Percentiles rank a stretch among this genome's conserved stretches.
Evolutionary conservation across 495 filamentous ascomycete species (phyloP).

Genomic region (Beverwykella pulmonaria): DNA sequence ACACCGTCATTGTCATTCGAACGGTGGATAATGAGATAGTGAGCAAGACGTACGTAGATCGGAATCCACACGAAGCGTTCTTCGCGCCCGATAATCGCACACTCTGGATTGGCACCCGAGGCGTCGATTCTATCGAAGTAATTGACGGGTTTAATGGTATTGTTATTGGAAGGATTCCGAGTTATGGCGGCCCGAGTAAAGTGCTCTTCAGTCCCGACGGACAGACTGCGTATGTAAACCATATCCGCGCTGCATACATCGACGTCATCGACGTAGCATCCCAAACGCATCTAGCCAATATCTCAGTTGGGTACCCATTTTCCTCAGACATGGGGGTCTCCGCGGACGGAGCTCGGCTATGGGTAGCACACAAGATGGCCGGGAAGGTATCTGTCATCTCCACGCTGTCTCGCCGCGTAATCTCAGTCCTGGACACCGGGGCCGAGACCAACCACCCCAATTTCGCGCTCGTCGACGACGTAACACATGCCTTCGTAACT

Average conservation of each 20-base stretch:
- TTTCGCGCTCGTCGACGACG: slow-evolving; percentile 34
- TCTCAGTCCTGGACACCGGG: slow-evolving; percentile 35
- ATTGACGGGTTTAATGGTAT: slow-evolving; percentile 34
- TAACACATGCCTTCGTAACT: slow-evolving; percentile 33
- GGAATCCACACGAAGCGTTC: slow-evolving; percentile 39
- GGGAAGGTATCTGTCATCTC: slow-evolving; percentile 34
- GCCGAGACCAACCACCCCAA: slow-evolving; percentile 38
- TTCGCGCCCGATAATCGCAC: slow-evolving; percentile 37
- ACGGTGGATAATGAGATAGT: slow-evolving; percentile 31
- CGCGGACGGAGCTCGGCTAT: slow-evolving; percentile 32
- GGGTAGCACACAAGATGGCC: slow-evolving; percentile 39
- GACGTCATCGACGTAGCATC: slow-evolving; percentile 31
- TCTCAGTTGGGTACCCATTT: slow-evolving; percentile 35
- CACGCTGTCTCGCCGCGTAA: background rate
- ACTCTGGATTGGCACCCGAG: slow-evolving; percentile 36
- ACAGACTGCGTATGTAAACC: slow-evolving; percentile 34
- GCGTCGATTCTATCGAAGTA: slow-evolving; percentile 31
- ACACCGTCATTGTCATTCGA: slow-evolving; percentile 37
- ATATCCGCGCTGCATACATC: slow-evolving; percentile 26
- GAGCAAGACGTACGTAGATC: slow-evolving; percentile 32
- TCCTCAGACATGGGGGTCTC: slow-evolving; percentile 41
- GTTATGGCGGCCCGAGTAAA: slow-evolving; percentile 36
- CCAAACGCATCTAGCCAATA: slow-evolving; percentile 22
- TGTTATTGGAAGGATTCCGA: slow-evolving; percentile 21
- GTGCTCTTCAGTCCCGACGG: slow-evolving; percentile 39